Base-by-base conservation (phyloP, 2,329 filamentous ascomycete species). In the Fusarium transvaalense region DNA sequence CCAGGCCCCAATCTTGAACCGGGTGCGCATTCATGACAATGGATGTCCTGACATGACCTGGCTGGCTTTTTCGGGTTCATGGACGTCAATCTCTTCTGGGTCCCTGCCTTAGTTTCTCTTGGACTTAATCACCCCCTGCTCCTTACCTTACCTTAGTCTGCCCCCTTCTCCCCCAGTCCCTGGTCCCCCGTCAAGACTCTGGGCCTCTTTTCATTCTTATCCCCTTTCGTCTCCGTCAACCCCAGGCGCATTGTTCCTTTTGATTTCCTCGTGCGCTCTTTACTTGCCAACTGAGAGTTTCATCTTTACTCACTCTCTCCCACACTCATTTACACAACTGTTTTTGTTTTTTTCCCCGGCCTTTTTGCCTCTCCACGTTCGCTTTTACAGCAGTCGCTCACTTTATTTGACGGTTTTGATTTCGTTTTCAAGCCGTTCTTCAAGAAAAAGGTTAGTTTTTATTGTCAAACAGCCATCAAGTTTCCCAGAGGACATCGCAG, bases 221-320 rank as follows among this genome's bases (percentile, higher is more conserved):
- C 71, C 72, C 72, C 71, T 74, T 74, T 74, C 64, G 68, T 59
- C 61, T 72, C 72, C 65, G 59, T 64, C 60, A 61, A 59, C 68
- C 61, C 66, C 61, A 63, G 66, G 64, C 67, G 67, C 65, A 69
- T 71, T 69, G 57, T 71, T 73, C 64, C 51, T 72, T 56, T 69
- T 67, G 63, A 63, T 71, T 67, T 70, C 51, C 63, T 76, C 71
- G 63, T 75, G 66, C 74, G 75, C 76, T 76, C 72, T 72, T 74
- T 78, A 74, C 76, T 80, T 79, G 81, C 82, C 83, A 86, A 86
- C 83, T 81, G 84, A 85, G 84, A 82, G 83, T 79, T 71, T 72
- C 67, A 71, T 61, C 68, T 67, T 74, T 82, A 80, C 67, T 55
- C 68, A 69, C 83, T 85, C 84, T 86, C 84, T 82, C 82, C 74